Percentiles rank a stretch among this genome's conserved stretches.
phyloP scores from a whole-genome alignment of 345 rosid genomes.

The Anastatica hierochuntica region DNA sequence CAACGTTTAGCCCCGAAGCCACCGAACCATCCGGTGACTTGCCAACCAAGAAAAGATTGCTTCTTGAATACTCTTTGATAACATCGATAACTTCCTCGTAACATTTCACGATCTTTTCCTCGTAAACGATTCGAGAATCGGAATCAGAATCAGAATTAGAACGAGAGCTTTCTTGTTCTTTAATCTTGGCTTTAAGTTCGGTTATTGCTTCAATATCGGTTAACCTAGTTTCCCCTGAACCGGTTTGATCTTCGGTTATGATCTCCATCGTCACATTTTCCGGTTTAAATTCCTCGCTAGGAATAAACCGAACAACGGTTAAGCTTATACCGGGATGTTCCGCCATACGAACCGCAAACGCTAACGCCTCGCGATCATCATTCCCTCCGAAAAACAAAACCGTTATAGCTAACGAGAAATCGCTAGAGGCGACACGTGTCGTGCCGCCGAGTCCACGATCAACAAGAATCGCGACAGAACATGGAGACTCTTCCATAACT shows the following conservation, averaged over 20 bases:
- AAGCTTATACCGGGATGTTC: slow-evolving; percentile 75
- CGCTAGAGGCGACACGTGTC: slow-evolving; percentile 58
- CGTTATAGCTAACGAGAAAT: slow-evolving; percentile 42
- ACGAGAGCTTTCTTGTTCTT: slow-evolving; percentile 18
- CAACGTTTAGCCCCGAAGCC: slow-evolving; percentile 24
- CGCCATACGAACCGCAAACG: slow-evolving; percentile 64
- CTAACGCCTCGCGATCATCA: slow-evolving; percentile 81
- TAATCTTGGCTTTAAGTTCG: slow-evolving; percentile 23
- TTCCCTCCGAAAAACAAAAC: slow-evolving; percentile 69
- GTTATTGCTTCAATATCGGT: slow-evolving; percentile 28
- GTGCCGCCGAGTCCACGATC: slow-evolving; percentile 86
- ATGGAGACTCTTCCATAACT: slow-evolving; percentile 56
- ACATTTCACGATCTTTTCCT: slow-evolving; percentile 32
- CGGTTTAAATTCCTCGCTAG: slow-evolving; percentile 25
- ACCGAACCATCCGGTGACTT: slow-evolving; percentile 37
- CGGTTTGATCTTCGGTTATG: slow-evolving; percentile 13
- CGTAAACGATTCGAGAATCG: slow-evolving; percentile 21
- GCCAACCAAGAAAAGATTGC: slow-evolving; percentile 52
- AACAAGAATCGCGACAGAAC: slow-evolving; percentile 74
- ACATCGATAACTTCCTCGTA: slow-evolving; percentile 28
- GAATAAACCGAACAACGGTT: slow-evolving; percentile 36
- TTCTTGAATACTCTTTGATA: slow-evolving; percentile 22
- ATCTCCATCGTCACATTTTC: slow-evolving; percentile 32
- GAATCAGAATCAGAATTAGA: slow-evolving; percentile 4
- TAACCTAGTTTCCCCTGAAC: slow-evolving; percentile 16